Conservation (phyloP, 2,329 filamentous ascomycete species). For the Microthyrium microscopicum region DNA sequence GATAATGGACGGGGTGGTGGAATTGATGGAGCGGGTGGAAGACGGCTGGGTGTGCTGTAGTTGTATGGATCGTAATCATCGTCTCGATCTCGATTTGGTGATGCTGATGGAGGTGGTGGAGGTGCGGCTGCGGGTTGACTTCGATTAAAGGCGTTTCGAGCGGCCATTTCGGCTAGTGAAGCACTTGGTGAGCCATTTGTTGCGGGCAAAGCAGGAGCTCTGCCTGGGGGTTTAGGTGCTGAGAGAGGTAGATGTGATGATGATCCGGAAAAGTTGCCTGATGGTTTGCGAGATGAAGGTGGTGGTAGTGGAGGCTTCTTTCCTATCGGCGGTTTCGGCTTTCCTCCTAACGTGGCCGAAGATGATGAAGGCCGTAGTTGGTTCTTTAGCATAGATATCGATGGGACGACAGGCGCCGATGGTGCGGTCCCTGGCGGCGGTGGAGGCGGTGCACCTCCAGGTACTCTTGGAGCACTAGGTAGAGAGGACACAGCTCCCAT, state of each 20-base stretch:
- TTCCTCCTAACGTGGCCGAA: slow-evolving; percentile 39
- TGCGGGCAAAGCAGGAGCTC: slow-evolving; percentile 13
- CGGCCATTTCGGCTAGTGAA: slow-evolving; percentile 42
- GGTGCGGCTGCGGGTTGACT: slow-evolving; percentile 18
- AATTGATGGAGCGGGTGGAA: slow-evolving; percentile 25
- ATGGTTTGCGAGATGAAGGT: slow-evolving; percentile 39
- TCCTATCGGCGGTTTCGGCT: slow-evolving; percentile 53
- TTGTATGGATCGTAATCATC: slow-evolving; percentile 8
- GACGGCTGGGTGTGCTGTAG: slow-evolving; percentile 20
- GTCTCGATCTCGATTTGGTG: slow-evolving; percentile 8
- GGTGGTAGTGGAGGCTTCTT: slow-evolving; percentile 53
- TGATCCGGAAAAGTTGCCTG: slow-evolving; percentile 28
- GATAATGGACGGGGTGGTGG: slow-evolving; percentile 20
- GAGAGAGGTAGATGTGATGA: slow-evolving; percentile 24
- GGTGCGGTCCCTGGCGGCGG: slow-evolving; percentile 24
- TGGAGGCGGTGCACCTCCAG: slow-evolving; percentile 31
- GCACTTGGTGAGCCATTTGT: slow-evolving; percentile 19
- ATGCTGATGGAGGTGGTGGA: slow-evolving; percentile 24
- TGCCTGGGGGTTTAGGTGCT: slow-evolving; percentile 22
- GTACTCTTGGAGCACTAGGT: slow-evolving; percentile 26
- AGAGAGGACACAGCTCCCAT: slow-evolving; percentile 32
- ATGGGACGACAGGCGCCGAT: slow-evolving; percentile 41
- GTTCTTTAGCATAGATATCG: slow-evolving; percentile 31
- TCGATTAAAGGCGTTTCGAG: slow-evolving; percentile 38
- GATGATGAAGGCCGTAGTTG: slow-evolving; percentile 41